Percentiles rank a stretch among this genome's conserved stretches.
These are phyloP conservation scores for Perkinsus chesapeaki DNA, from an alignment of 169 alveolate species.

Conservation along the genomic window DNA sequence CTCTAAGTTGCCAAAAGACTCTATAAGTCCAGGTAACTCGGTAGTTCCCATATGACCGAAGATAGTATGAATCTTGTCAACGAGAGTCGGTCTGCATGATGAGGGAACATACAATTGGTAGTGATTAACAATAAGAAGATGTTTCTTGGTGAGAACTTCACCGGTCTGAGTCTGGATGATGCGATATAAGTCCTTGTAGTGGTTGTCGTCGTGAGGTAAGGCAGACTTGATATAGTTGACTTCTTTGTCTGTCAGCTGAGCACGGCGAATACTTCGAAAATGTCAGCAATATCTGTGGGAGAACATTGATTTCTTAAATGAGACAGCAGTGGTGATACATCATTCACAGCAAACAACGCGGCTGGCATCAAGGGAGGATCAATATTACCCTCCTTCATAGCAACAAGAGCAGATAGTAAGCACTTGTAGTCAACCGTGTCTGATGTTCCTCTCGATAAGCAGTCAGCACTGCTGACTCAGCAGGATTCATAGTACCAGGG, in stretches of 20 bases:
- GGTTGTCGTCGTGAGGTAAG: background rate
- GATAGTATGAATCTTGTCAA: background rate
- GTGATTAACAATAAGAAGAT: background rate
- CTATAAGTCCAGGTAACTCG: background rate
- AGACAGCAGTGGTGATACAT: background rate
- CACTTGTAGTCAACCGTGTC: background rate
- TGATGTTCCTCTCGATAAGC: background rate
- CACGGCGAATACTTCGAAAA: background rate
- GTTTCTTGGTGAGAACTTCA: background rate
- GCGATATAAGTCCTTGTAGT: background rate
- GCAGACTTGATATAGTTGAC: background rate
- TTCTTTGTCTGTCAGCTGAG: background rate
- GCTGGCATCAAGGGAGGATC: background rate
- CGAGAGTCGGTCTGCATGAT: background rate
- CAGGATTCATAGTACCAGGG: background rate
- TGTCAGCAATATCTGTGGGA: background rate
- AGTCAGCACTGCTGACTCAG: too few relatives aligned
- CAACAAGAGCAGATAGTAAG: background rate
- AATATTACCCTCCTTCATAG: background rate
- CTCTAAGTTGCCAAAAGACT: constrained; percentile 7
- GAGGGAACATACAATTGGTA: background rate
- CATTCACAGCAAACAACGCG: background rate
- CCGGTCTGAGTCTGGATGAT: background rate
- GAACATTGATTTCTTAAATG: background rate
- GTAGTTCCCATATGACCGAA: background rate